A percentile compares a stretch with the other conserved stretches of the same genome.
These are phyloP conservation scores for Lentinula guzmanii DNA, from an alignment of 768 basidiomycete genomes.

Conservation along the genomic window DNA sequence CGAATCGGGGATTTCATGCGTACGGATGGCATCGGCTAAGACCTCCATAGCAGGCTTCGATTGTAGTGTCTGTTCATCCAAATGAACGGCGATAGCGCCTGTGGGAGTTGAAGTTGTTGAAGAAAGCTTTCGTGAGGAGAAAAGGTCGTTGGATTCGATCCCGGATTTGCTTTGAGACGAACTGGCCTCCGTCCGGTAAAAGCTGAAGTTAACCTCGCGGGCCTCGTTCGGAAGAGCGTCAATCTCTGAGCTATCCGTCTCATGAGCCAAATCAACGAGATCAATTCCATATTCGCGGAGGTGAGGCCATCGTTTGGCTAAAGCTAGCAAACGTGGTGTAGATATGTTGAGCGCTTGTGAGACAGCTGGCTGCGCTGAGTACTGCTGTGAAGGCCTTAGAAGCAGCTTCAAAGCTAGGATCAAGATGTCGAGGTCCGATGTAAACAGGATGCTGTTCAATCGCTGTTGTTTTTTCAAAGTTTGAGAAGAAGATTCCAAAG, in stretches of 20 bases:
- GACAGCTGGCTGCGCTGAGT: slow-evolving; percentile 81
- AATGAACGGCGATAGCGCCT: slow-evolving; percentile 55
- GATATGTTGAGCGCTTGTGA: slow-evolving; percentile 79
- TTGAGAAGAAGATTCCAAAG: slow-evolving; percentile 4
- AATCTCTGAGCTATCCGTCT: slow-evolving; percentile 44
- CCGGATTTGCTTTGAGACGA: slow-evolving; percentile 43
- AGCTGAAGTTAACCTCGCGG: slow-evolving; percentile 75
- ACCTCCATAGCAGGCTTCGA: slow-evolving; percentile 68
- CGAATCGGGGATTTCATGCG: slow-evolving; percentile 63
- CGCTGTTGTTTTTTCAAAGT: slow-evolving; percentile 45
- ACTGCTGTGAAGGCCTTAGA: slow-evolving; percentile 92
- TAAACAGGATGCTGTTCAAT: slow-evolving; percentile 80
- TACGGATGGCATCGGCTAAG: slow-evolving; percentile 66
- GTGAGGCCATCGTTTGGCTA: slow-evolving; percentile 82
- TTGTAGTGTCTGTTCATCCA: slow-evolving; percentile 55
- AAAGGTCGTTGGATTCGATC: slow-evolving; percentile 33
- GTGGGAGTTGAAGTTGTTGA: slow-evolving; percentile 26
- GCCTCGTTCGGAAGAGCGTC: slow-evolving; percentile 66
- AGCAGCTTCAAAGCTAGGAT: slow-evolving; percentile 79
- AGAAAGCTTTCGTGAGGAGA: slow-evolving; percentile 43
- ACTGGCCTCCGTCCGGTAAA: slow-evolving; percentile 58
- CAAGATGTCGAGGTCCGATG: slow-evolving; percentile 85
- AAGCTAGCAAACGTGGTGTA: slow-evolving; percentile 71
- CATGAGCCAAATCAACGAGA: slow-evolving; percentile 64
- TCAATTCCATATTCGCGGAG: slow-evolving; percentile 76